phyloP scores from a whole-genome alignment of 2,329 filamentous ascomycete genomes.

The Apiospora pterosperma region DNA sequence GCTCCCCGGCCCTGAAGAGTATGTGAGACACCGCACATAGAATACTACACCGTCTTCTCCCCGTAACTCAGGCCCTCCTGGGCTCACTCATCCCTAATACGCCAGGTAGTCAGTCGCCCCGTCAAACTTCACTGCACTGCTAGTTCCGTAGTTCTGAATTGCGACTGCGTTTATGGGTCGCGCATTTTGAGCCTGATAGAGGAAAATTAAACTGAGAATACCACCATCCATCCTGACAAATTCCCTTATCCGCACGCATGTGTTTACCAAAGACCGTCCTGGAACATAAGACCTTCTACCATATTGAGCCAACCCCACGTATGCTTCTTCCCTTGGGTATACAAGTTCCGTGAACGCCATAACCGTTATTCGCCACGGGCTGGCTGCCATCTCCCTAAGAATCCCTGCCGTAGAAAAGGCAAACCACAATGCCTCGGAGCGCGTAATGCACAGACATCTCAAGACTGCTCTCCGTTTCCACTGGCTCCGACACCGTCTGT shows the following conservation, averaged over 20 bases:
- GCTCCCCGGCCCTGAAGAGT: background rate
- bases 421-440: background rate
- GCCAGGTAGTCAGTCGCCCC: background rate
- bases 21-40: background rate
- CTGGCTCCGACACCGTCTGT: constrained; percentile 3
- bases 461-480: constrained; percentile 1
- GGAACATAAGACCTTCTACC: background rate
- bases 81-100: background rate
- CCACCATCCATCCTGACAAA: background rate
- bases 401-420: background rate
- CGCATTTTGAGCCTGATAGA: background rate
- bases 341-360: background rate
- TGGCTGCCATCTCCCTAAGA: background rate
- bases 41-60: background rate
- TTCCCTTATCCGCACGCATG: background rate
- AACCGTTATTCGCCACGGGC: background rate
- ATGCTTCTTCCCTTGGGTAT: background rate
- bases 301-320: background rate
- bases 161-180: background rate
- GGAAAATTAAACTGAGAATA: background rate
- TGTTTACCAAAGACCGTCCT: background rate
- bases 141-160: background rate
- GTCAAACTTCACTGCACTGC: background rate
- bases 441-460: background rate
- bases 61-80: background rate